Evolutionary conservation across 2,329 filamentous ascomycete genomes (phyloP).

Genomic region (Xylariales sp.): DNA sequence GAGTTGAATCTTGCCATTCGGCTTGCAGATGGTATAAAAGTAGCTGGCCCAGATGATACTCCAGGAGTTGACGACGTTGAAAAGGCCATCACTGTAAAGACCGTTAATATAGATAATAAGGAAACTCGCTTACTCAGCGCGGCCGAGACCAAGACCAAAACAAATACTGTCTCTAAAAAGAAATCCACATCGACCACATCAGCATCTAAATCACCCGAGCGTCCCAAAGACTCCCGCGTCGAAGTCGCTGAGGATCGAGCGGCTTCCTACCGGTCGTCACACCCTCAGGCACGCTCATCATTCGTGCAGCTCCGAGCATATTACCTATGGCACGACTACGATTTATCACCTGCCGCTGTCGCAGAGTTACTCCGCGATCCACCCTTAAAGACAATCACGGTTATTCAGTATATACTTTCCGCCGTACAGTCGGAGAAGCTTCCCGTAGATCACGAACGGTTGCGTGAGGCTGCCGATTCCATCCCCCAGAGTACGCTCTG

Average conservation of each 20-base stretch:
- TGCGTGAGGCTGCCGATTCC: conserved; percentile 56
- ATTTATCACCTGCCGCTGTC: conserved; percentile 61
- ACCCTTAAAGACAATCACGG: conserved; percentile 67
- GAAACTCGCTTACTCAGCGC: conserved; percentile 1
- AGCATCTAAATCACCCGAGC: conserved; percentile 11
- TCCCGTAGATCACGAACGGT: conserved; percentile 56
- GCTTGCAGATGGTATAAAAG: conserved; percentile 58
- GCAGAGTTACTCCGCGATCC: conserved; percentile 69
- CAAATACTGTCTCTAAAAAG: conserved; percentile 6
- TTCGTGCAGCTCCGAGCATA: conserved; percentile 65
- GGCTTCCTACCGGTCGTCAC: conserved; percentile 52
- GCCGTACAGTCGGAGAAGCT: conserved; percentile 64
- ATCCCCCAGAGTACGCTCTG: conserved; percentile 43
- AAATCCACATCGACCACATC: conserved; percentile 19
- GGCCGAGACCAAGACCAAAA: not conserved
- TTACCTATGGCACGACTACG: conserved; percentile 71
- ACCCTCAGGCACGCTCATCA: conserved; percentile 33
- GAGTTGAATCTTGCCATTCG: conserved; percentile 75
- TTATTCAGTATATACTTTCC: conserved; percentile 69
- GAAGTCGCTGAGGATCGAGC: conserved; percentile 57
- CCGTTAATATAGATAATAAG: conserved; percentile 42
- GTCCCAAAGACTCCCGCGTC: conserved; percentile 56
- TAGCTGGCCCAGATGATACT: conserved; percentile 30
- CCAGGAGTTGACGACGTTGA: conserved; percentile 35
- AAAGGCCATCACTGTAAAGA: conserved; percentile 40